Percentiles rank a stretch among this genome's conserved stretches.
Conservation (phyloP, 1,284 basidiomycete species). For the Cryptococcus sp. region DNA sequence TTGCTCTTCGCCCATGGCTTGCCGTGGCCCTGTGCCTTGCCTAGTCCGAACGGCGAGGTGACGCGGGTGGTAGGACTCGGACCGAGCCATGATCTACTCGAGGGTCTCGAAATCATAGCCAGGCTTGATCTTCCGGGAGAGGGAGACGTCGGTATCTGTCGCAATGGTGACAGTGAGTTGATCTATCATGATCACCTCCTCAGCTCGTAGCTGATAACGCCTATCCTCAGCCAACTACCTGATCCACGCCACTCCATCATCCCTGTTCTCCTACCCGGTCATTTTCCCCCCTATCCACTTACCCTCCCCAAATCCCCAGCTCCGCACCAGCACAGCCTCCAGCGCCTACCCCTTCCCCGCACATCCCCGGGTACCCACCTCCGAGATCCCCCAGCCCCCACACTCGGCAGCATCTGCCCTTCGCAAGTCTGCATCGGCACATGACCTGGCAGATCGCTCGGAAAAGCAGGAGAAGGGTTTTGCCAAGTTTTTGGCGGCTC, state of each 20-base stretch:
- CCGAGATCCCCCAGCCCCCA: conserved; percentile 2
- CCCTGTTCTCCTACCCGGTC: conserved; percentile 39
- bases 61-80: conserved; percentile 37
- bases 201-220: background rate
- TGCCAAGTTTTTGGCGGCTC: conserved; percentile 36
- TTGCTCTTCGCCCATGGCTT: conserved; percentile 34
- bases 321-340: conserved; percentile 5
- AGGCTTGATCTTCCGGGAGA: conserved; percentile 42
- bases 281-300: conserved; percentile 16
- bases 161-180: conserved; percentile 19
- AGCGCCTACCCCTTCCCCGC: conserved; percentile 5
- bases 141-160: conserved; percentile 33
- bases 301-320: background rate
- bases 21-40: conserved; percentile 40
- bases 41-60: conserved; percentile 42
- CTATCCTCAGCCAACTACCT: conserved; percentile 23
- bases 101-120: conserved; percentile 18
- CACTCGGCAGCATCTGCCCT: background rate
- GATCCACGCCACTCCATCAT: conserved; percentile 31
- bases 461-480: conserved; percentile 26
- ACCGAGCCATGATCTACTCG: background rate
- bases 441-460: conserved; percentile 2
- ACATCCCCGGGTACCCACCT: conserved; percentile 5
- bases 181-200: background rate
- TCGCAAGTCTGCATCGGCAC: conserved; percentile 10